Base-by-base conservation (phyloP, 73 alveolate species). In the Diophrys appendiculata region DNA sequence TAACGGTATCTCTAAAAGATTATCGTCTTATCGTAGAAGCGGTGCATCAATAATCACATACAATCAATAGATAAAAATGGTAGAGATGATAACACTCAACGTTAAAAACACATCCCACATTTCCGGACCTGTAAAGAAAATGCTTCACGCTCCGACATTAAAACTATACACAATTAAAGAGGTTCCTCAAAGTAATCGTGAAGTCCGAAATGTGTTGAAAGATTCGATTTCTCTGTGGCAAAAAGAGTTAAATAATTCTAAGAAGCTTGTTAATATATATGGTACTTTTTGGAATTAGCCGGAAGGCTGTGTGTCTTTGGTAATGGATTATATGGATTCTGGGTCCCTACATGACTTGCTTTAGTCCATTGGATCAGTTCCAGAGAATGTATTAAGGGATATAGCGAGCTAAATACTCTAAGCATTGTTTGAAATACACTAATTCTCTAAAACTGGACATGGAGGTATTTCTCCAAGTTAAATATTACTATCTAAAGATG, bases 111-210 rank as follows among this genome's bases (percentile, higher is more conserved):
- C 27, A 1, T 18, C 68, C n/a, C 54, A 69, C 34, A 74, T 75
- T 0, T 69, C 86, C 33, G 92, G 97, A 29, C 78, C 92, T n/a
- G 95, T 91, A 0, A 91, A 84, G 72, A 91, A 91, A 68, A 83
- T 80, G 90, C 77, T 91, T 8, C 97, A 91, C 79, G 97, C 97
- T 5, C 97, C 97, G 0, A 71, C 95, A 22, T 77, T 91, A 52
- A 35, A 81, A 31, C 54, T 91, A 25, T 91, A 81, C 74, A 75
- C 80, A 23, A 82, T 84, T 34, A 91, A 91, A 80, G 95, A 91
- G 69, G 94, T 91, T 34, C 95, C 97, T 13, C 65, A 88, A 11
- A 65, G 84, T 2, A 82, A 76, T 65, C 54, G 88, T 32, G 93
- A 79, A 33, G 73, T 78, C 77, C 71, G 97, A 53, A 52, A 89